Base-by-base conservation (phyloP, 306 rosid genomes). In the Vicia villosa region DNA sequence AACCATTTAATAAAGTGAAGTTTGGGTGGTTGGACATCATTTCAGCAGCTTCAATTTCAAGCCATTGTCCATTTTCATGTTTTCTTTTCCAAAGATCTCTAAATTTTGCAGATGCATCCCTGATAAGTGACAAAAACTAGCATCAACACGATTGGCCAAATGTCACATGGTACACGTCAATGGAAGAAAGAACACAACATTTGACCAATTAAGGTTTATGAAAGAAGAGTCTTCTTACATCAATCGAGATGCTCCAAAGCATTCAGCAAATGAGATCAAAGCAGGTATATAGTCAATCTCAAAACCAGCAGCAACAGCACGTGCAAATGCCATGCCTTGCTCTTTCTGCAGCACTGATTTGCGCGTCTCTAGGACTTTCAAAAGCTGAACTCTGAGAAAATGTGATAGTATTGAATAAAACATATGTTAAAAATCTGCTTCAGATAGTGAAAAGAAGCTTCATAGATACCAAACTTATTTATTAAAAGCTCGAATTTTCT, bases 311-410 rank as follows among this genome's bases (percentile, higher is more conserved):
- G 99, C 97, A 60, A 87, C 97, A 77, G 99, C 99, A 22, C 97
- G 95, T 32, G 99, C 99, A 83, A 95, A 95, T 74, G 97, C 97
- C 99, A 95, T 95, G 66, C 97, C 99, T 82, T 95, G 99, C 89
- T 95, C 99, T 84, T 95, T 95, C 86, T 87, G 97, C 45, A 95
- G 87, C 83, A 84, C 83, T 62, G 81, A 81, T 73, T 87, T 95
- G 46, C 99, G 97, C 12, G 91, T 86, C 82, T 95, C 99, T 75
- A 95, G 76, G 72, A 95, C 97, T 87, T 89, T 95, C 77, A 95
- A 75, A 75, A 95, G 99, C 77, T 95, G 96, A 73, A 81, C 91
- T 85, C 99, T 95, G 66, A 56, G 73, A 66, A 38, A 73, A 72
- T 61, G 58, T 19, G 38, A 74, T 32, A 59, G 49, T 58, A 68